A percentile compares a stretch with the other conserved stretches of the same genome.
phyloP scores from a whole-genome alignment of 306 rosid species.

The Delonix regia region DNA sequence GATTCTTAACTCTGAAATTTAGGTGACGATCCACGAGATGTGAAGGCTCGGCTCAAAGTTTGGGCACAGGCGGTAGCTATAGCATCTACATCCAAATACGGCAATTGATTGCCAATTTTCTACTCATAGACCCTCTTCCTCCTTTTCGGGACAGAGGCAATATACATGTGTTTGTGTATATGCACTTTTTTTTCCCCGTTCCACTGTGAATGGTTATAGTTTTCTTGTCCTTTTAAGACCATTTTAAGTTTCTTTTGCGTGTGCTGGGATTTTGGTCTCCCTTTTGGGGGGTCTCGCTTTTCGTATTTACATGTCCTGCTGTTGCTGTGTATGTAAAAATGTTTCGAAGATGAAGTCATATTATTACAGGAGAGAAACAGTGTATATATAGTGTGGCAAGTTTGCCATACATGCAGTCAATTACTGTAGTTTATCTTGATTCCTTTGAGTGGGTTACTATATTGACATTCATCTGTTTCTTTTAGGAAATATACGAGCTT shows the following conservation, averaged over 20 bases:
- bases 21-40: conserved; percentile 88
- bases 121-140: not conserved
- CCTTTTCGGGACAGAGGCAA: conserved; percentile 17
- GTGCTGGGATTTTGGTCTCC: conserved; percentile 24
- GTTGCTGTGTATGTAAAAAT: not conserved
- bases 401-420: not conserved
- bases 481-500: too few species aligned
- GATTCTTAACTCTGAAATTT: not conserved
- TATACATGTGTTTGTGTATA: too few species aligned
- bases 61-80: conserved; percentile 95
- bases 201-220: conserved; percentile 25
- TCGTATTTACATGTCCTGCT: conserved; percentile 25
- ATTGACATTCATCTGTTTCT: not conserved
- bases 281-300: conserved; percentile 29
- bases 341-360: conserved; percentile 26
- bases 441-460: not conserved
- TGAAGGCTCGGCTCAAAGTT: conserved; percentile 86
- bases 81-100: conserved; percentile 62
- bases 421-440: not conserved
- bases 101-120: conserved; percentile 35
- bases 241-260: not conserved
- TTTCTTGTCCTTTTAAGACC: not conserved
- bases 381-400: not conserved
- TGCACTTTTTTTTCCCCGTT: conserved; percentile 8
- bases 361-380: not conserved